A percentile compares a stretch with the other conserved stretches of the same genome.
phyloP scores from a whole-genome alignment of 2,329 filamentous ascomycete species.

The Leptographium flavum region DNA sequence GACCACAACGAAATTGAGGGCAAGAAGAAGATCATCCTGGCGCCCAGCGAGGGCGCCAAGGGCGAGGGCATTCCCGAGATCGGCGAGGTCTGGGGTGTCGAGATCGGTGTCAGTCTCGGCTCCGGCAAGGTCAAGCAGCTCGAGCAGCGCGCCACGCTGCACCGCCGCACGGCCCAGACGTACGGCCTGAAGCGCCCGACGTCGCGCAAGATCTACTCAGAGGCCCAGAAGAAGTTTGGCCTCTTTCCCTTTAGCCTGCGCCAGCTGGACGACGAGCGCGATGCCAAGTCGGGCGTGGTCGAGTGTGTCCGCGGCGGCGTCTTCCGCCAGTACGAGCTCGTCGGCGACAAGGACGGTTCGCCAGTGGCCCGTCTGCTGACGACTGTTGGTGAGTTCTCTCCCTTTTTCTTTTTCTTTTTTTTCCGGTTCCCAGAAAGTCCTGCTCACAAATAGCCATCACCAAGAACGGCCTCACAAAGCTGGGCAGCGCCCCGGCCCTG shows the following conservation, averaged over 20 bases:
- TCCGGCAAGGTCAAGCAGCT: conserved; percentile 90
- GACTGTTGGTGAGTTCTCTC: conserved; percentile 63
- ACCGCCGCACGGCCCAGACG: conserved; percentile 82
- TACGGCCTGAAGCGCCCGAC: conserved; percentile 90
- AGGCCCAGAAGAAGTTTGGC: conserved; percentile 94
- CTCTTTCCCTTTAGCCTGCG: conserved; percentile 95
- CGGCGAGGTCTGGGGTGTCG: conserved; percentile 93
- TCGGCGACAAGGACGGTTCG: conserved; percentile 80
- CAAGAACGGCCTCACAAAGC: conserved; percentile 87
- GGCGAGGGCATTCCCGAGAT: conserved; percentile 81
- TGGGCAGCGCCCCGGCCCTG: conserved; percentile 60
- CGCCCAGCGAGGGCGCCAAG: conserved; percentile 73
- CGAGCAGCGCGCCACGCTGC: conserved; percentile 76
- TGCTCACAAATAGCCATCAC: conserved; percentile 55
- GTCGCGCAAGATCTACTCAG: conserved; percentile 81
- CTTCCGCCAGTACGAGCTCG: conserved; percentile 89
- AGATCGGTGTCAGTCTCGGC: conserved; percentile 83
- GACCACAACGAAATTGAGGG: conserved; percentile 96
- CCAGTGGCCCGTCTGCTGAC: conserved; percentile 78
- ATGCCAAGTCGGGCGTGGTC: conserved; percentile 88
- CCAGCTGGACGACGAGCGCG: conserved; percentile 91
- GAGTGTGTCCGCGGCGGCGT: conserved; percentile 91
- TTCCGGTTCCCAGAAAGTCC: not conserved
- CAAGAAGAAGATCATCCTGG: conserved; percentile 91
- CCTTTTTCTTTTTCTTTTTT: not conserved